Percentiles rank a stretch among this genome's conserved stretches.
Evolutionary conservation across 257 asterid species (phyloP).

Genomic region (Hygrophila difformis): DNA sequence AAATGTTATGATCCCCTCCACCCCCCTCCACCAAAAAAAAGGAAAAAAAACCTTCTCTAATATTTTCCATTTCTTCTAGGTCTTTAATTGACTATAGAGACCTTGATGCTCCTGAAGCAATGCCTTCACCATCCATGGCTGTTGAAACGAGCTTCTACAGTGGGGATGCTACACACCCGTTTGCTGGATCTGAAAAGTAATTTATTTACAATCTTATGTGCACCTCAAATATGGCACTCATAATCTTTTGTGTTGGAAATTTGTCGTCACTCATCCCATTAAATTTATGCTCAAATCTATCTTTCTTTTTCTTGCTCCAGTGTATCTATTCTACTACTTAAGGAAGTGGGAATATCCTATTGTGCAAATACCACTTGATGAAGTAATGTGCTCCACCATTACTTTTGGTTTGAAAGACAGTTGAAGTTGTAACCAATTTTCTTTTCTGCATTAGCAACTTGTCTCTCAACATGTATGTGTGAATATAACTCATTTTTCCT

Average conservation of each 20-base stretch:
- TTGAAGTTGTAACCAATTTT: neutral
- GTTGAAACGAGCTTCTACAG: constrained; percentile 23
- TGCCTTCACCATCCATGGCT: constrained; percentile 27
- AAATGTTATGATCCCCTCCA: constrained; percentile 3
- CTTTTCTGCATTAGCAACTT: neutral
- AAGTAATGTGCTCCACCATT: constrained; percentile 1
- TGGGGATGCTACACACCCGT: constrained; percentile 25
- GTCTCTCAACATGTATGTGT: neutral
- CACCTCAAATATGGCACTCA: too few relatives aligned
- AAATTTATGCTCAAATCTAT: too few relatives aligned
- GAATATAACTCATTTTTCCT: neutral
- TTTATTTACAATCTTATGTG: constrained; percentile 5
- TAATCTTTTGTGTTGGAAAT: too few relatives aligned
- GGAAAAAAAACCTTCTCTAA: too few relatives aligned
- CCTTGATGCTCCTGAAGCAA: constrained; percentile 45
- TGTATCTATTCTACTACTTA: constrained; percentile 4
- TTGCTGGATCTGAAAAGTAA: constrained; percentile 25
- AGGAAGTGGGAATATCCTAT: constrained; percentile 4
- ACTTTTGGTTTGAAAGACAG: constrained; percentile 8
- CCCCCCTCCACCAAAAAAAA: too few relatives aligned
- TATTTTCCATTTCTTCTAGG: constrained; percentile 26
- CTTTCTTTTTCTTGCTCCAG: constrained; percentile 6
- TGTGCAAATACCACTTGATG: constrained; percentile 9
- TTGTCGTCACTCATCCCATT: too few relatives aligned
- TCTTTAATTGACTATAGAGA: constrained; percentile 38